Percentiles rank a stretch among this genome's conserved stretches.
phyloP scores from a whole-genome alignment of 495 filamentous ascomycete genomes.

The Aspergillus sparsus region DNA sequence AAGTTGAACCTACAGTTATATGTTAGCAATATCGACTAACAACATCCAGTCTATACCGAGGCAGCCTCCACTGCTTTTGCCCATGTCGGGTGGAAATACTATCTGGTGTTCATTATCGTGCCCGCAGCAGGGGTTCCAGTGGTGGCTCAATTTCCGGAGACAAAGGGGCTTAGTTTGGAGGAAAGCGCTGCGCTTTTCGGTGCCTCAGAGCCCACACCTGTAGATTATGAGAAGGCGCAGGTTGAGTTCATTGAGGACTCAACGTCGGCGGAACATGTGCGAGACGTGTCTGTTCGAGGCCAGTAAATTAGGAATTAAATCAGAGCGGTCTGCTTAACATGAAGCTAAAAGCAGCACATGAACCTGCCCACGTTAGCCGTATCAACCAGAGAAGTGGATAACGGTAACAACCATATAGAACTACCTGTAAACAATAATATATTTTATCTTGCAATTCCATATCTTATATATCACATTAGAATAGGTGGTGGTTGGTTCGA shows the following conservation, averaged over 20 bases:
- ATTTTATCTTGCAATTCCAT: too few relatives aligned
- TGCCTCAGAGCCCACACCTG: not conserved
- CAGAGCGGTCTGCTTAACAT: too few relatives aligned
- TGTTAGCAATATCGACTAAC: not conserved
- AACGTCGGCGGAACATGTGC: not conserved
- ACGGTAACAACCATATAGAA: too few relatives aligned
- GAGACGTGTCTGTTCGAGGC: not conserved
- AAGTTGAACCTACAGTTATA: not conserved
- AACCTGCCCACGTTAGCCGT: too few relatives aligned
- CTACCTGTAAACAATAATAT: too few relatives aligned
- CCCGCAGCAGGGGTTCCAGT: not conserved
- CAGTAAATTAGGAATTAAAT: too few relatives aligned
- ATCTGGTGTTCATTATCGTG: not conserved
- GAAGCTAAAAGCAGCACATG: too few relatives aligned
- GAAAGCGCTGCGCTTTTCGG: slow-evolving; percentile 2
- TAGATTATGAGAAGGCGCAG: not conserved
- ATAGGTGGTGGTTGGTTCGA: too few relatives aligned
- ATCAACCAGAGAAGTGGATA: too few relatives aligned
- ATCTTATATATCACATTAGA: too few relatives aligned
- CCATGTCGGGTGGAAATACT: slow-evolving; percentile 5
- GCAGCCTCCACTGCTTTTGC: not conserved
- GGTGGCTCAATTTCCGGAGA: not conserved
- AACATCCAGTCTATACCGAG: not conserved
- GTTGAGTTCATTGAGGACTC: not conserved
- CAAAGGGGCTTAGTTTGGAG: not conserved